These are phyloP conservation scores for Rhazya stricta DNA, from an alignment of 257 asterid species.

Conservation along the genomic window DNA sequence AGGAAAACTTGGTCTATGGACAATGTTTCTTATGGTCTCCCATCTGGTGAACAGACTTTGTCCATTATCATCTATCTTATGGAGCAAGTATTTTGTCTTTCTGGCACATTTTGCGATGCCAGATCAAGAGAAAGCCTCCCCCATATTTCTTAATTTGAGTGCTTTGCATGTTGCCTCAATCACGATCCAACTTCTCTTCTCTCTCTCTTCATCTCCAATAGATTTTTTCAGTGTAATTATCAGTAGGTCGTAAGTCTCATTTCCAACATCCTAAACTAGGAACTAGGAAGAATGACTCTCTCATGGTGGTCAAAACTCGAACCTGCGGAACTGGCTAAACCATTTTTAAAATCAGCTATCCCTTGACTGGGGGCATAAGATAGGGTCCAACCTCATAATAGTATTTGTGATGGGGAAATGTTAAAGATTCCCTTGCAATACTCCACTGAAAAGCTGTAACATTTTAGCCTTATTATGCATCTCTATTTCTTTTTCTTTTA, in stretches of 20 bases:
- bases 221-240: not conserved
- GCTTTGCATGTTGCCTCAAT: conserved; percentile 24
- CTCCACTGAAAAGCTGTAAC: no score
- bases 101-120: conserved; percentile 24
- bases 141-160: conserved; percentile 13
- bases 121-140: conserved; percentile 19
- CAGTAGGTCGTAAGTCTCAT: not conserved
- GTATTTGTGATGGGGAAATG: not conserved
- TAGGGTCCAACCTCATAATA: not conserved
- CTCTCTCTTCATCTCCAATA: not conserved
- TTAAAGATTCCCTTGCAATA: not conserved
- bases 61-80: not conserved
- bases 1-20: conserved; percentile 10
- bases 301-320: conserved; percentile 6
- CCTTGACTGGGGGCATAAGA: conserved; percentile 19
- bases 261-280: conserved; percentile 11
- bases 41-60: conserved; percentile 18
- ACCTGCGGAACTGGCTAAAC: not conserved
- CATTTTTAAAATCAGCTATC: conserved; percentile 1
- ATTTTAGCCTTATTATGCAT: no score
- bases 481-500: no score
- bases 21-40: conserved; percentile 29
- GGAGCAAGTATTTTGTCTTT: not conserved
- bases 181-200: not conserved
- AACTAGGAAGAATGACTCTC: not conserved